A percentile compares a stretch with the other conserved stretches of the same genome.
These are phyloP conservation scores for Elongisporangium prolatum DNA, from an alignment of 352 stramenopile species.

Conservation along the genomic window DNA sequence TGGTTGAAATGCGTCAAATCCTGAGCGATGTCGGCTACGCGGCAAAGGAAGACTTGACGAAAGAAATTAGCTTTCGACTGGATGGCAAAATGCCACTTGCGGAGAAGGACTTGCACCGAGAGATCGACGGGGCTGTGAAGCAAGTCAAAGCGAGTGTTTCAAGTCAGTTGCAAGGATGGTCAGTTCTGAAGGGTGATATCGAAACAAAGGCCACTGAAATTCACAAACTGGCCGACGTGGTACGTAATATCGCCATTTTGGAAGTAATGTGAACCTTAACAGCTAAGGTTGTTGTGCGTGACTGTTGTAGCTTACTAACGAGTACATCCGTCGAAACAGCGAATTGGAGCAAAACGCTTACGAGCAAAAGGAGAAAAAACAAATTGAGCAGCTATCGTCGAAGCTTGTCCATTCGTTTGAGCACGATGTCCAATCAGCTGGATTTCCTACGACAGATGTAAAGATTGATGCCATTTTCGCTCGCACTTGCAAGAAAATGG, in stretches of 20 bases:
- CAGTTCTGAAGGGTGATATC: constrained; percentile 60
- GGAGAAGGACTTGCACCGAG: constrained; percentile 58
- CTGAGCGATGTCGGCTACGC: constrained; percentile 60
- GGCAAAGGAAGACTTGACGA: constrained; percentile 55
- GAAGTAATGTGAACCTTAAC: neutral
- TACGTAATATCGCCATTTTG: constrained; percentile 20
- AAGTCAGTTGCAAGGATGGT: constrained; percentile 66
- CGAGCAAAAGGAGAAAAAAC: constrained; percentile 46
- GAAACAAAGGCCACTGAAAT: constrained; percentile 55
- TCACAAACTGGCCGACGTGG: constrained; percentile 71
- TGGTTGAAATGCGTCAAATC: constrained; percentile 75
- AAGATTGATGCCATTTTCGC: constrained; percentile 59
- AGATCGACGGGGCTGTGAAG: constrained; percentile 50
- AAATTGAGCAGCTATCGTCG: constrained; percentile 55
- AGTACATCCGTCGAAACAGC: constrained; percentile 64
- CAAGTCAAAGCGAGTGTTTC: constrained; percentile 45
- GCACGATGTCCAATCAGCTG: constrained; percentile 36
- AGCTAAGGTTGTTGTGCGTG: constrained; percentile 1
- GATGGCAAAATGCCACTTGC: constrained; percentile 64
- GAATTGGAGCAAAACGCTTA: constrained; percentile 57
- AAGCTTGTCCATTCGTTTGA: constrained; percentile 56
- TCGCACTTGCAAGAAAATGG: constrained; percentile 26
- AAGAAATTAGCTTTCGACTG: constrained; percentile 51
- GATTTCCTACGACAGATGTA: constrained; percentile 57
- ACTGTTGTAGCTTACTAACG: constrained; percentile 48